phyloP scores from a whole-genome alignment of 139 green algal genomes.

The Coccomyxa sp. region DNA sequence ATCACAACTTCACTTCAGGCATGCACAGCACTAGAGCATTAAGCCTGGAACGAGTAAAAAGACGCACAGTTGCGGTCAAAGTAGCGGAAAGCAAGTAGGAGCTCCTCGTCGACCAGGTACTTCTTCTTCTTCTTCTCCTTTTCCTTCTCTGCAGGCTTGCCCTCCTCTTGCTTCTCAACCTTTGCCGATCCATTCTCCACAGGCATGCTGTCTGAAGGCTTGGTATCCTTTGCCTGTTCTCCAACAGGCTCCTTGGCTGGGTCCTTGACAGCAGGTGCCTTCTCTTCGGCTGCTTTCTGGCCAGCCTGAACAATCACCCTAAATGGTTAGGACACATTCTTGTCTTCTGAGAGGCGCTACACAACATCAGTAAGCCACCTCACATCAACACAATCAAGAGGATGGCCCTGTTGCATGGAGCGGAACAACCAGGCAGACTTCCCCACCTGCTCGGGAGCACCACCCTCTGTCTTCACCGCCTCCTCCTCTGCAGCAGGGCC shows the following conservation, averaged over 20 bases:
- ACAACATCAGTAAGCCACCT: no score
- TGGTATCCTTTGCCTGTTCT: not conserved
- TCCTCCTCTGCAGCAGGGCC: no score
- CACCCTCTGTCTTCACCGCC: no score
- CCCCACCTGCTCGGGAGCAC: no score
- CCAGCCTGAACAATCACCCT: no score
- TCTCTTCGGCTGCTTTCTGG: not conserved
- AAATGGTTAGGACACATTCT: no score
- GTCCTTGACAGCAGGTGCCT: not conserved
- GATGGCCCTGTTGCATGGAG: no score
- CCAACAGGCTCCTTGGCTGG: not conserved
- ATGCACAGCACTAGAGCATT: not conserved
- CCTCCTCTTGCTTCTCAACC: not conserved
- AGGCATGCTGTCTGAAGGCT: not conserved
- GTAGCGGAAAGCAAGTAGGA: constrained; percentile 35
- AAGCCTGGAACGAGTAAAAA: not conserved
- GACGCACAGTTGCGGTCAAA: constrained; percentile 32
- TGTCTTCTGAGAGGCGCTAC: no score
- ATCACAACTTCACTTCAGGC: not conserved
- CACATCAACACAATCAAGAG: no score
- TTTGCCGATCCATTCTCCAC: not conserved
- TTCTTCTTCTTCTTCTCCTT: constrained; percentile 9
- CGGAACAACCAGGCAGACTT: no score
- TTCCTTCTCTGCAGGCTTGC: constrained; percentile 1
- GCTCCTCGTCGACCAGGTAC: constrained; percentile 12